These are phyloP conservation scores for Raddia guianensis DNA, from an alignment of 176 grass and related monocot species.

Conservation along the genomic window DNA sequence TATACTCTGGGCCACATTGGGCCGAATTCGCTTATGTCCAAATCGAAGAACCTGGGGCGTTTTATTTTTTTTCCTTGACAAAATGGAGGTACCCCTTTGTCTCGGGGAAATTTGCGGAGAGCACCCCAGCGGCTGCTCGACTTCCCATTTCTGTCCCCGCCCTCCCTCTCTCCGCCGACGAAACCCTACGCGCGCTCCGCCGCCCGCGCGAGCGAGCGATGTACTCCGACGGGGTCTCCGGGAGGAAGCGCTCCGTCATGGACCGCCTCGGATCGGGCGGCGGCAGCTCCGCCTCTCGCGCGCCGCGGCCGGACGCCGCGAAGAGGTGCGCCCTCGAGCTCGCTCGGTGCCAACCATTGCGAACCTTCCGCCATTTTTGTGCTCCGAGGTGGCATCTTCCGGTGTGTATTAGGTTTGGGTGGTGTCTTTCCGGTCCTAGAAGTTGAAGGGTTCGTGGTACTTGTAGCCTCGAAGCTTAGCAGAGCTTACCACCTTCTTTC, in stretches of 20 bases:
- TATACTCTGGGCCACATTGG: too few species aligned
- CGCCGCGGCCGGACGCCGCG: conserved; percentile 31
- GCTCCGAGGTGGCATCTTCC: background rate
- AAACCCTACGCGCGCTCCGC: conserved; percentile 49
- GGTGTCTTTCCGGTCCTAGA: background rate
- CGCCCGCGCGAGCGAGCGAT: conserved; percentile 39
- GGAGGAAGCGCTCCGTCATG: conserved; percentile 63
- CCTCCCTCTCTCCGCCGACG: conserved; percentile 32
- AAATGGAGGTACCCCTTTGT: background rate
- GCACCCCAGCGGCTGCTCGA: background rate
- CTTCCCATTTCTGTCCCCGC: conserved; percentile 6
- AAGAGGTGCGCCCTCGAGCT: conserved; percentile 51
- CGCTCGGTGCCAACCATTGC: background rate
- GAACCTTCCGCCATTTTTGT: conserved; percentile 6
- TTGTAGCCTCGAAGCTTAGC: conserved; percentile 7
- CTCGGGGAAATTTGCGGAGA: background rate
- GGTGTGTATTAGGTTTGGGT: background rate
- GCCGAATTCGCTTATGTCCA: too few species aligned
- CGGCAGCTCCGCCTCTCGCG: conserved; percentile 17
- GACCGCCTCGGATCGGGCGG: conserved; percentile 54
- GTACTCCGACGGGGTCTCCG: conserved; percentile 56
- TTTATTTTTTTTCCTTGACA: too few species aligned
- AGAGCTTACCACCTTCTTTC: background rate
- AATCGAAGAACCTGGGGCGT: too few species aligned
- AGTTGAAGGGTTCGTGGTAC: conserved; percentile 11